These are phyloP conservation scores for Gossypium bickii DNA, from an alignment of 345 rosid genomes.

Conservation along the genomic window DNA sequence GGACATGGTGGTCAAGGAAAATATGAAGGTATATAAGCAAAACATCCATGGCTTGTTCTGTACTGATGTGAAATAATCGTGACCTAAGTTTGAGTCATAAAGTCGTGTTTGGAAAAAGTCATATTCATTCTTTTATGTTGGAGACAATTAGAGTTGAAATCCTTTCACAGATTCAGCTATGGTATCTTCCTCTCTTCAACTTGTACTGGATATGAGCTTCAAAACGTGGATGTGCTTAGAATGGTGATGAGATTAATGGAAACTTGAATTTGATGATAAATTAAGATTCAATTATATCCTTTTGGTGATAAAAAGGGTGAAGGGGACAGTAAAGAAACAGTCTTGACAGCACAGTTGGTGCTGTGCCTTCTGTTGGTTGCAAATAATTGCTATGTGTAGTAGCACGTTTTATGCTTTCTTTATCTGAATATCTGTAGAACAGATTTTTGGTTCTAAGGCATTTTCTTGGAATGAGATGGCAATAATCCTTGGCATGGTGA, in stretches of 20 bases:
- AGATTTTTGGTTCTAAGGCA: neutral
- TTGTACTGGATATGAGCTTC: neutral
- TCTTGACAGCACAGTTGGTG: neutral
- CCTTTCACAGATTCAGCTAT: neutral
- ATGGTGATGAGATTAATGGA: neutral
- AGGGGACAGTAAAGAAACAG: neutral
- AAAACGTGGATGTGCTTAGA: neutral
- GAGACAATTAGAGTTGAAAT: neutral
- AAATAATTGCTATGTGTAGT: neutral
- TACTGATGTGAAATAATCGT: neutral
- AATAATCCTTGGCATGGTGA: neutral
- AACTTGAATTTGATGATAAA: neutral
- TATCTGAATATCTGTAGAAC: neutral
- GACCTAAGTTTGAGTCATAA: neutral
- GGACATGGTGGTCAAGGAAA: constrained; percentile 15
- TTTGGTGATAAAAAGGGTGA: neutral
- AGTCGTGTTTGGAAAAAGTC: neutral
- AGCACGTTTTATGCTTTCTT: neutral
- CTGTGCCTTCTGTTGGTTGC: neutral
- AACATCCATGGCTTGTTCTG: neutral
- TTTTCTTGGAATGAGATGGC: neutral
- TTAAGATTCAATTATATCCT: constrained; percentile 1
- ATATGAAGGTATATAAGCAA: constrained; percentile 14
- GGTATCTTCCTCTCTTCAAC: neutral
- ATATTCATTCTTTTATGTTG: neutral